Conservation (phyloP, 106 monocot genomes). For the Cymbidium sinense region DNA sequence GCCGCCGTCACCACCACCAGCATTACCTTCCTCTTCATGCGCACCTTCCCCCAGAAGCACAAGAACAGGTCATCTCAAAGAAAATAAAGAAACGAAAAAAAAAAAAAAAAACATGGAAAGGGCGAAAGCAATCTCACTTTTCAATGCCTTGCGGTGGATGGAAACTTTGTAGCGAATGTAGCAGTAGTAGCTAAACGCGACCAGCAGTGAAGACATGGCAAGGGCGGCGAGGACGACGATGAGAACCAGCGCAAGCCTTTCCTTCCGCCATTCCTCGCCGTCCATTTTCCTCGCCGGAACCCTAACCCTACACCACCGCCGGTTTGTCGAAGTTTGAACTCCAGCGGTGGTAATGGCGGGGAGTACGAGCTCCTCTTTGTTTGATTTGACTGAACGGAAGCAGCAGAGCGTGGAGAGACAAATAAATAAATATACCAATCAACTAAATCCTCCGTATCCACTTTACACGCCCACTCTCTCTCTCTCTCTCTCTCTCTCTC, state of each 20-base stretch:
- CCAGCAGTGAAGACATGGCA: constrained; percentile 55
- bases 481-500: too few species aligned
- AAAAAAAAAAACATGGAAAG: not conserved
- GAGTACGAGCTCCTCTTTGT: not conserved
- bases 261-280: constrained; percentile 26
- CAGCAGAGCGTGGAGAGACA: not conserved
- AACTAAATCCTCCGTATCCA: too few species aligned
- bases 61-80: constrained; percentile 1
- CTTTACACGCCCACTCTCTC: too few species aligned
- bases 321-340: not conserved
- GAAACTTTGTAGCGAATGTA: constrained; percentile 84
- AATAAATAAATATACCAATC: not conserved
- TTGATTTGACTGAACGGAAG: constrained; percentile 5
- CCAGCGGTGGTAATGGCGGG: not conserved
- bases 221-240: constrained; percentile 73
- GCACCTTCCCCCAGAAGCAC: not conserved
- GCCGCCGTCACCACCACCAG: constrained; percentile 5
- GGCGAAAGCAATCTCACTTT: constrained; percentile 11
- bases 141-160: constrained; percentile 46
- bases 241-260: constrained; percentile 48
- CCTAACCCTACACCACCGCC: constrained; percentile 5
- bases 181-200: constrained; percentile 95
- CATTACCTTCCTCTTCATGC: constrained; percentile 7
- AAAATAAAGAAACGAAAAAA: not conserved
- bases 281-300: constrained; percentile 16